Evolutionary conservation across 192 early-diverging fungal genomes (phyloP), one percentile per base, ranked within the genome.

Genomic region (Entrophospora sp.): DNA sequence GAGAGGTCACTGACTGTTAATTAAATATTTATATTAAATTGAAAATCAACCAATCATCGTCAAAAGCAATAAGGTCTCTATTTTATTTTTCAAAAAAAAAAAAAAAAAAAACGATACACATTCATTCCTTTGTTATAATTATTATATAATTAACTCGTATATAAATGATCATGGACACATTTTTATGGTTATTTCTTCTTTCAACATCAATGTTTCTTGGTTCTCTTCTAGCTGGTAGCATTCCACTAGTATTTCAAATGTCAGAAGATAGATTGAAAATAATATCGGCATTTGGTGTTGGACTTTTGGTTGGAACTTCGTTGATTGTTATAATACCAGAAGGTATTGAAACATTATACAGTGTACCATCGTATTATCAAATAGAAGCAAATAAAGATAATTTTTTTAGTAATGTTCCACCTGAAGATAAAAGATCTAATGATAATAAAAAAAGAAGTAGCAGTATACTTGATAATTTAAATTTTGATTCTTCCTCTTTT

Each of bases 321-420:
- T 76, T 97, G 27, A 82, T 89, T n/a, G 92, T 97, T 5, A 95
- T 97, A 61, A 75, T 97, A 58, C 95, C 95, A 5, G 95, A 97
- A 73, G 95, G 95, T 27, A 85, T 97, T 34, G 93, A 95, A 69
- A 93, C 93, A 0, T 81, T 97, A 30, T 83, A 84, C 40, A 77
- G 67, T 6, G 74, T 63, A 5, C 60, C 70, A n/a, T n/a, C 25
- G 7, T 13, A 16, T 20, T 32, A 5, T 7, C 20, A 64, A n/a
- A n/a, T n/a, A n/a, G n/a, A 30, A 28, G 28, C 3, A 3, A 32
- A 18, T n/a, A 27, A 48, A 20, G 31, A 13, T 38, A 48, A 5
- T 45, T 67, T n/a, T 44, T 10, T 38, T 8, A 10, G 13, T 27
- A 38, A 35, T 9, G n/a, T n/a, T n/a, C n/a, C n/a, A n/a, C n/a